Evolutionary conservation across 257 asterid genomes (phyloP).

Genomic region (Solanum ossicruentum): DNA sequence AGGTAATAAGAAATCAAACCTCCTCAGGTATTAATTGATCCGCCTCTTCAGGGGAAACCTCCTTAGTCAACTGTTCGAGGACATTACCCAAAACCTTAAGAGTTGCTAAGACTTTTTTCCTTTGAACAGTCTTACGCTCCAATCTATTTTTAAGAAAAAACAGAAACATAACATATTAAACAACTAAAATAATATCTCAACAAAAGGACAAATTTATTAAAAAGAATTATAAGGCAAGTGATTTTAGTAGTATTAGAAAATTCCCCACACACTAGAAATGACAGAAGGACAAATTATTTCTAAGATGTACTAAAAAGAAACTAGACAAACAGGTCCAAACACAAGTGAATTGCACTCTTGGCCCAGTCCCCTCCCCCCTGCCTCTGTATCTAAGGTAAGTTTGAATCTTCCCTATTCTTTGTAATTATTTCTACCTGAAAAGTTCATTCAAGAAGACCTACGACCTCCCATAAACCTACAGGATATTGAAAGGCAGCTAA

Average conservation of each 20-base stretch:
- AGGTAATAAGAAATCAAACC: conserved; percentile 24
- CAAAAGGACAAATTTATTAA: neutral
- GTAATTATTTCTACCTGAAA: neutral
- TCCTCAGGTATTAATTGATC: conserved; percentile 77
- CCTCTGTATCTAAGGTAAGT: neutral
- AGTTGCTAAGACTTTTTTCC: conserved; percentile 85
- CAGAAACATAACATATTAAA: neutral
- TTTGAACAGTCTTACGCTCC: conserved; percentile 79
- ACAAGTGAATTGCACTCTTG: neutral
- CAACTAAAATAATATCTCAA: neutral
- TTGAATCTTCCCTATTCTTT: neutral
- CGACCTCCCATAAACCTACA: neutral
- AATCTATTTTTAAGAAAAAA: conserved; percentile 31
- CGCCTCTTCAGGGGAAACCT: conserved; percentile 93
- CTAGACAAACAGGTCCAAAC: neutral
- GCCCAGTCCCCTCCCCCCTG: neutral
- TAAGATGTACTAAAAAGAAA: neutral
- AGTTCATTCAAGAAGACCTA: neutral
- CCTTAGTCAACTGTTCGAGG: conserved; percentile 70
- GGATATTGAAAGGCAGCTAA: neutral
- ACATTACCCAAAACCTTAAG: conserved; percentile 85
- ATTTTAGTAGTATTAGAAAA: neutral
- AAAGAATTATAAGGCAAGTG: neutral
- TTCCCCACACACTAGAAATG: neutral
- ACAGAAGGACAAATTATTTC: neutral